phyloP scores from a whole-genome alignment of 176 grass and related monocot species.

The Stipa capillata region DNA sequence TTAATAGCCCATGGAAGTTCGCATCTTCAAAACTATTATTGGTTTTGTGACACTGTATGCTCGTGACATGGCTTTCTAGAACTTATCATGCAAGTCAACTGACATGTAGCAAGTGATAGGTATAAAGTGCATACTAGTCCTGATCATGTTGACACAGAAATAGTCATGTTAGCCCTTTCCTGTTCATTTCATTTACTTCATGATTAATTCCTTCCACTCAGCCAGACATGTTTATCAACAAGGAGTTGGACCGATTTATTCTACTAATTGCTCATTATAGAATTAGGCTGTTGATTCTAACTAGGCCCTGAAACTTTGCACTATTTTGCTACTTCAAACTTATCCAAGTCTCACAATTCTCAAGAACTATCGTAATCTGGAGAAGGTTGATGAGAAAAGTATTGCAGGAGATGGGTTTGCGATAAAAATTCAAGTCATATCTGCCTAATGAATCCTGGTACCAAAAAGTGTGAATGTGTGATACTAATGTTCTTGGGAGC shows the following conservation, averaged over 20 bases:
- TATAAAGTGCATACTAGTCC: slow-evolving; percentile 1
- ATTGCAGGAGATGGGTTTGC: background rate
- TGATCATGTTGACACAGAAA: slow-evolving; percentile 13
- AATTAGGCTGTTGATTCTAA: background rate
- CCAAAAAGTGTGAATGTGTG: background rate
- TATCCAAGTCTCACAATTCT: background rate
- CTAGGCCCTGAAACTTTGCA: background rate
- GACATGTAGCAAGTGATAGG: background rate
- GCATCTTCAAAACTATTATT: background rate
- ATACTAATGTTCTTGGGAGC: background rate
- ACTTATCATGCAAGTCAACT: slow-evolving; percentile 21
- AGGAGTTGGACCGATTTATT: background rate
- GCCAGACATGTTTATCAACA: background rate
- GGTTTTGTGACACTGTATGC: background rate
- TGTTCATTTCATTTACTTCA: background rate
- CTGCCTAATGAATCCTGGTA: background rate
- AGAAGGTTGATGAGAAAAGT: background rate
- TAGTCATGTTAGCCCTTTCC: slow-evolving; percentile 10
- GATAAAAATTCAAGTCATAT: background rate
- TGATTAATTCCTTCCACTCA: slow-evolving; percentile 5
- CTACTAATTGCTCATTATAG: background rate
- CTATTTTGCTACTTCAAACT: background rate
- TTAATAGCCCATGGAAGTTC: background rate
- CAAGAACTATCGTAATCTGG: background rate
- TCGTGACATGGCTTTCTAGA: background rate